These are phyloP conservation scores for Termitomyces sp. DNA, from an alignment of 768 basidiomycete genomes.

Conservation along the genomic window DNA sequence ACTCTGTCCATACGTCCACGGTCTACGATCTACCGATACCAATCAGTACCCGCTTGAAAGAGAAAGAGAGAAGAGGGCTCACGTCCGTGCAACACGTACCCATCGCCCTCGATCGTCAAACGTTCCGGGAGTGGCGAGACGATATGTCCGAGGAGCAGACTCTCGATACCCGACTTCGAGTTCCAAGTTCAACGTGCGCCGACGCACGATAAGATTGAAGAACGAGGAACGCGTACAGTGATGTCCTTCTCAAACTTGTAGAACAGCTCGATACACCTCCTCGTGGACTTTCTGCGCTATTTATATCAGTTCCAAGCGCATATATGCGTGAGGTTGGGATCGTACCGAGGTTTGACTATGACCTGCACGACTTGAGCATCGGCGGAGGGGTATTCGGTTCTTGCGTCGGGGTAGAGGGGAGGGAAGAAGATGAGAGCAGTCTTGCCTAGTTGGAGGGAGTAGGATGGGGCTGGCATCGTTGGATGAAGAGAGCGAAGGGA, in stretches of 20 bases:
- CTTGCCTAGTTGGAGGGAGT: slow-evolving; percentile 29
- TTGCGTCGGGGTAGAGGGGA: slow-evolving; percentile 2
- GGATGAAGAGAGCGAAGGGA: slow-evolving; percentile 12
- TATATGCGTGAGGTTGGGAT: not conserved
- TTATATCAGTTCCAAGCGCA: not conserved
- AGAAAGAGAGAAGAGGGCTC: slow-evolving; percentile 5
- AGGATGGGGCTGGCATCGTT: slow-evolving; percentile 25
- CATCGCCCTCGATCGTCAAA: slow-evolving; percentile 26
- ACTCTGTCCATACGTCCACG: slow-evolving; percentile 27
- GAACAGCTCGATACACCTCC: slow-evolving; percentile 24
- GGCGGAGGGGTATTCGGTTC: not conserved
- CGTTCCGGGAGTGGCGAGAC: slow-evolving; percentile 22
- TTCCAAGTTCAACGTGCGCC: not conserved
- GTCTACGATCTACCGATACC: slow-evolving; percentile 18
- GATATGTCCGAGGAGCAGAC: slow-evolving; percentile 28
- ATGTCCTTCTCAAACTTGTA: slow-evolving; percentile 31
- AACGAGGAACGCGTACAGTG: slow-evolving; percentile 22
- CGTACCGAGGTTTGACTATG: slow-evolving; percentile 27
- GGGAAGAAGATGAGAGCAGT: slow-evolving; percentile 33
- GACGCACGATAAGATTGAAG: not conserved
- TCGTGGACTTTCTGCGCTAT: slow-evolving; percentile 12
- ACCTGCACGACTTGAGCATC: slow-evolving; percentile 27
- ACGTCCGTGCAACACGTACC: slow-evolving; percentile 29
- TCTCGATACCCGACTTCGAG: slow-evolving; percentile 30
- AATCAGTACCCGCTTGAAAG: not conserved